Conservation (phyloP, 169 alveolate species). For the Cryptosporidium xiaoi region DNA sequence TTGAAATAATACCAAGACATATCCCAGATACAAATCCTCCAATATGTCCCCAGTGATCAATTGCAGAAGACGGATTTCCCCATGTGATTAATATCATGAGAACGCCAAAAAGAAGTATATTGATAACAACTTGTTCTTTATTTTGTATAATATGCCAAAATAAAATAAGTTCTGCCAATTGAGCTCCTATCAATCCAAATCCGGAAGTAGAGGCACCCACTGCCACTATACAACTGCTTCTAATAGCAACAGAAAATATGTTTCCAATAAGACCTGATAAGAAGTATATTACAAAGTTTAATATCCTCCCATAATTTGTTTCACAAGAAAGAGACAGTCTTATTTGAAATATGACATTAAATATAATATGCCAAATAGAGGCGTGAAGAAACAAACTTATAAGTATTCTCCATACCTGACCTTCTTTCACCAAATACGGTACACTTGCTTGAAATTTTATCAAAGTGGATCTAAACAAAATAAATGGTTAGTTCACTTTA, state of each 20-base stretch:
- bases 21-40: slow-evolving; percentile 86
- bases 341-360: slow-evolving; percentile 85
- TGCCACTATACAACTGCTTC: slow-evolving; percentile 81
- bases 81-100: slow-evolving; percentile 81
- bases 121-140: slow-evolving; percentile 81
- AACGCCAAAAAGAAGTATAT: slow-evolving; percentile 81
- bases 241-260: slow-evolving; percentile 81
- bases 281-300: slow-evolving; percentile 78
- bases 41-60: slow-evolving; percentile 86
- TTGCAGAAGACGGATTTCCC: slow-evolving; percentile 82
- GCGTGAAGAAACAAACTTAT: slow-evolving; percentile 85
- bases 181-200: slow-evolving; percentile 85
- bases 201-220: slow-evolving; percentile 90
- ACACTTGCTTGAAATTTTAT: slow-evolving; percentile 82
- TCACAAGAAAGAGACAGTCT: slow-evolving; percentile 85
- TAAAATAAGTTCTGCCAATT: slow-evolving; percentile 83
- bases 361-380: slow-evolving; percentile 83
- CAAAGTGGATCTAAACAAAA: slow-evolving; percentile 75
- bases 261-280: slow-evolving; percentile 83
- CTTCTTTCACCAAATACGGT: slow-evolving; percentile 81
- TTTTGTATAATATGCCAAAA: slow-evolving; percentile 84
- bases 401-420: slow-evolving; percentile 86
- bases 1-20: slow-evolving; percentile 80
- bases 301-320: slow-evolving; percentile 81
- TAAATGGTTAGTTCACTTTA: background rate